Evolutionary conservation across 192 early-diverging fungal species (phyloP), one percentile per base, ranked within the genome.

Genomic region (Umbelopsis vinacea): DNA sequence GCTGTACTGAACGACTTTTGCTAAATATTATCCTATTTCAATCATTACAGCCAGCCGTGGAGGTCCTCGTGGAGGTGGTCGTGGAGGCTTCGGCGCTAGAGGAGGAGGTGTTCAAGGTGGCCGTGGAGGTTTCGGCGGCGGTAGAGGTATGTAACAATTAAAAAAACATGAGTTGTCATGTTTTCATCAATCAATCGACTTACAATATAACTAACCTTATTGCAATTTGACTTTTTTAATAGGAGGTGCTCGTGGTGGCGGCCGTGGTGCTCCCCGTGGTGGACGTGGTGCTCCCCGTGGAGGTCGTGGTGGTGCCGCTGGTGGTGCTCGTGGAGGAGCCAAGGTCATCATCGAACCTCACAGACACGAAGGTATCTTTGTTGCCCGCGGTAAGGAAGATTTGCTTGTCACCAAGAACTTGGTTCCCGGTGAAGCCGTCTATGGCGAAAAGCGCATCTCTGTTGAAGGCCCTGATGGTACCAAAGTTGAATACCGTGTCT

Each of bases 341-440:
- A 99, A 96, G 89, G 96, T 98, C 48, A 86, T 98, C 55, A 84
- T 99, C 47, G 96, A 99, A 85, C 97, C 97, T 37, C 97, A 99
- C 78, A 90, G 97, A 85, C 96, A 97, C 84, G 90, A 91, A 80
- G 89, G 86, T 85, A 90, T 99, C 79, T 99, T 97, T 78, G 89
- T 99, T 85, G 97, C 96, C 19, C 92, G 96, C 80, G 96, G 96
- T 73, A 99, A 99, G 89, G 97, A 99, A 84, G 97, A 99, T 85
- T 85, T 97, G 81, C 87, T 99, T 66, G 92, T 96, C 67, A 99
- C 97, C 83, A 98, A 98, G 91, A 98, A 98, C 87, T 84, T 99
- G 71, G 96, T 99, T 55, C 93, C 95, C 50, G 97, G 97, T 46
- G 97, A 99, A 85, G 81, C 91, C 50, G 95, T 97, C 23, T 99